Evolutionary conservation across 1,139 yeast species (phyloP).

Genomic region (Eremothecium coryli): DNA sequence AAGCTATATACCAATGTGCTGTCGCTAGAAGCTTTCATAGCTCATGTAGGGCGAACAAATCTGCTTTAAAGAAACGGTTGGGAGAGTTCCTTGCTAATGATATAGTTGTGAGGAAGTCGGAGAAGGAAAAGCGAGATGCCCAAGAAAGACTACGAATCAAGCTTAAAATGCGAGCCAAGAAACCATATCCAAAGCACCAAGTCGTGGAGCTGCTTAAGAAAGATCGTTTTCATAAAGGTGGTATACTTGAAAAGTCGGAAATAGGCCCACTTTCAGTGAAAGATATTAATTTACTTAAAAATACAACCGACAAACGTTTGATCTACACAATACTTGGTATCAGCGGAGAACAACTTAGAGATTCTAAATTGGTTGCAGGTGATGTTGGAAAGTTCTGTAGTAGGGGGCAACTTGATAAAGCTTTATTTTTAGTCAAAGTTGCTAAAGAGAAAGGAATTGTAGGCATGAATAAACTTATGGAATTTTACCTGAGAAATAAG

Average conservation of each 20-base stretch:
- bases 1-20: no score
- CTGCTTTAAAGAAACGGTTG: no score
- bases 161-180: constrained; percentile 19
- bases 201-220: constrained; percentile 21
- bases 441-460: constrained; percentile 46
- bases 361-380: constrained; percentile 45
- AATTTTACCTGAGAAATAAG: constrained; percentile 38
- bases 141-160: constrained; percentile 13
- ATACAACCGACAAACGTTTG: constrained; percentile 36
- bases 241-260: constrained; percentile 18
- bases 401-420: constrained; percentile 43
- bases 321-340: constrained; percentile 48
- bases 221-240: constrained; percentile 19
- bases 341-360: constrained; percentile 45
- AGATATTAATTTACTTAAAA: constrained; percentile 28
- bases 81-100: no score
- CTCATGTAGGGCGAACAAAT: no score
- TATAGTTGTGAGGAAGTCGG: constrained; percentile 6
- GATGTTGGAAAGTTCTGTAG: constrained; percentile 45
- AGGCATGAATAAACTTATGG: constrained; percentile 51
- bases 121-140: constrained; percentile 17
- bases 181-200: constrained; percentile 25
- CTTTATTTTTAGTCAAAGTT: constrained; percentile 42
- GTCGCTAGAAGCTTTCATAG: no score
- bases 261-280: constrained; percentile 32